Conservation (phyloP, 495 filamentous ascomycete species). For the Saxispiralis lemnorum region DNA sequence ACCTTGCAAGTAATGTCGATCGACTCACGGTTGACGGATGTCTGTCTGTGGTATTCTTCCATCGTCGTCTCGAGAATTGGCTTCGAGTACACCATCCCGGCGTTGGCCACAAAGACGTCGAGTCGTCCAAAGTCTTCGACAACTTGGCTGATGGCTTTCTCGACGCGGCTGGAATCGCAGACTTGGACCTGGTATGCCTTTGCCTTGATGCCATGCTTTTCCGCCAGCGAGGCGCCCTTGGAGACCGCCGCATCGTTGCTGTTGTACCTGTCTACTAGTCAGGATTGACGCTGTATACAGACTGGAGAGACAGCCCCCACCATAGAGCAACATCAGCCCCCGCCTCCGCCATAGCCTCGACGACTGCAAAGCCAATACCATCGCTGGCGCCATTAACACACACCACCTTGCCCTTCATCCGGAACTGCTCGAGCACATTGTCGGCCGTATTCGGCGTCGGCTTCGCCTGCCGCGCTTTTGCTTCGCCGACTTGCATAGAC, state of each 20-base stretch:
- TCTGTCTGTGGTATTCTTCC: conserved; percentile 30
- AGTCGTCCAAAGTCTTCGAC: conserved; percentile 31
- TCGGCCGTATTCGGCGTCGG: conserved; percentile 27
- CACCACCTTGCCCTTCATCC: conserved; percentile 26
- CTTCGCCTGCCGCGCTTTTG: conserved; percentile 24
- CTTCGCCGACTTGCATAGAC: conserved; percentile 32
- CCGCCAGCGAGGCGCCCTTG: conserved; percentile 21
- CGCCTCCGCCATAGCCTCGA: conserved; percentile 20
- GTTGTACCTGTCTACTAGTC: conserved; percentile 11
- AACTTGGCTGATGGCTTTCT: conserved; percentile 21
- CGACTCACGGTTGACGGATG: conserved; percentile 14
- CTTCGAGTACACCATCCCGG: conserved; percentile 35
- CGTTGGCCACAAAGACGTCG: conserved; percentile 34
- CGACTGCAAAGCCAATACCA: conserved; percentile 22
- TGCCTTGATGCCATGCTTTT: conserved; percentile 22
- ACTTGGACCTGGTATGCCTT: conserved; percentile 23
- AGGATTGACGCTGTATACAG: no score
- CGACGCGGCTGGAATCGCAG: conserved; percentile 22
- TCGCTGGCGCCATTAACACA: conserved; percentile 16
- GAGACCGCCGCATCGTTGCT: conserved; percentile 20
- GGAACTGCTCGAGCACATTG: conserved; percentile 30
- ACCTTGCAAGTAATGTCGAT: neutral
- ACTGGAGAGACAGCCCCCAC: no score
- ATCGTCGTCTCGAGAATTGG: conserved; percentile 29
- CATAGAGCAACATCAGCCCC: conserved; percentile 19